Conservation (phyloP, 169 alveolate species). For the Plasmodium malariae region DNA sequence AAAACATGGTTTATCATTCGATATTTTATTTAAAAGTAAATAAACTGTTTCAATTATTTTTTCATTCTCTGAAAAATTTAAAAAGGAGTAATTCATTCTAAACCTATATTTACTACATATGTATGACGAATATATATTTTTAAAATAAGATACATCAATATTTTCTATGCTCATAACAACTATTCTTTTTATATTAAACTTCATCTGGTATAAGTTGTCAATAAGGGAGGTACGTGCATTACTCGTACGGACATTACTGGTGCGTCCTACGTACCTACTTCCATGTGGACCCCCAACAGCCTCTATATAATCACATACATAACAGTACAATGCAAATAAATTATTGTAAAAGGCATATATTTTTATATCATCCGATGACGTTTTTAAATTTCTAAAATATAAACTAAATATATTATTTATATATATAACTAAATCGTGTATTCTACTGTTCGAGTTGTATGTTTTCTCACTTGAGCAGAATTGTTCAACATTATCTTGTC, state of each 20-base stretch:
- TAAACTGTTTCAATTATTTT: slow-evolving; percentile 36
- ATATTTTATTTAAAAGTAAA: slow-evolving; percentile 35
- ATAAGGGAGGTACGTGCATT: no score
- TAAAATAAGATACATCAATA: slow-evolving; percentile 8
- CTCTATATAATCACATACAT: slow-evolving; percentile 39
- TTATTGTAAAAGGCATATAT: slow-evolving; percentile 51
- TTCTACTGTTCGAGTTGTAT: not conserved
- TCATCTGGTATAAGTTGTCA: slow-evolving; percentile 5
- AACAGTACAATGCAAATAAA: slow-evolving; percentile 47
- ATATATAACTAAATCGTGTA: slow-evolving; percentile 13
- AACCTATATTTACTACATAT: not conserved
- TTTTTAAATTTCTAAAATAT: slow-evolving; percentile 27
- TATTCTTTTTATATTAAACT: slow-evolving; percentile 12
- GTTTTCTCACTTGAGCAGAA: not conserved
- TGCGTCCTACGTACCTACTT: not conserved
- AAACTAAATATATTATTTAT: slow-evolving; percentile 36
- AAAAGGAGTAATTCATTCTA: slow-evolving; percentile 29
- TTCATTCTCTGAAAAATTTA: slow-evolving; percentile 31
- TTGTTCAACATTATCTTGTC: not conserved
- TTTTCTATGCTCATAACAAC: not conserved
- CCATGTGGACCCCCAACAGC: not conserved
- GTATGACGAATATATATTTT: not conserved
- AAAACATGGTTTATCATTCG: slow-evolving; percentile 28
- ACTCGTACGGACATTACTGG: no score
- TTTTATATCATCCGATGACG: slow-evolving; percentile 16